A percentile compares a stretch with the other conserved stretches of the same genome.
Evolutionary conservation across 1,284 basidiomycete species (phyloP).

Genomic region (Ceratobasidium sp.): DNA sequence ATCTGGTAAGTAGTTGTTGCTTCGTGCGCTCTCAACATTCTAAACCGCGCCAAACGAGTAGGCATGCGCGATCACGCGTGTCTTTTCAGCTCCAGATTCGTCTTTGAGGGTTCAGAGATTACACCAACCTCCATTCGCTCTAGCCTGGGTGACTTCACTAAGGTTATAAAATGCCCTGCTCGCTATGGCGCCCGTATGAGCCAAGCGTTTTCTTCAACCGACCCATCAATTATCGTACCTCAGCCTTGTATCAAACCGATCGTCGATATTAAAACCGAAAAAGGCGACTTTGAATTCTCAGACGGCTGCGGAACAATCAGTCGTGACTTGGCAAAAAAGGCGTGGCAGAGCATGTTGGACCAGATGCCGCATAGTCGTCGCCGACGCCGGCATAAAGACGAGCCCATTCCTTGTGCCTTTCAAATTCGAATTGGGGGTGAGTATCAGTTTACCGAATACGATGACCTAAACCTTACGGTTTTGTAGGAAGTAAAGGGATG

Average conservation of each 20-base stretch:
- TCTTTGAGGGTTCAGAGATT: not conserved
- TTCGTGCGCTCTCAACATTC: too few relatives aligned
- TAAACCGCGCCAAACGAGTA: not conserved
- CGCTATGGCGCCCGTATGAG: conserved; percentile 43
- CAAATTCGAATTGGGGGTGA: conserved; percentile 17
- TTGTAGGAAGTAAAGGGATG: conserved; percentile 68
- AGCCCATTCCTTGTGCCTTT: conserved; percentile 9
- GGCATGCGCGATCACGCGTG: conserved; percentile 22
- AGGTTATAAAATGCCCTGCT: not conserved
- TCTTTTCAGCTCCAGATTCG: conserved; percentile 23
- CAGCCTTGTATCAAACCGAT: not conserved
- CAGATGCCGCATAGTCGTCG: conserved; percentile 3
- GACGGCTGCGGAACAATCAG: conserved; percentile 48
- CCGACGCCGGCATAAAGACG: not conserved
- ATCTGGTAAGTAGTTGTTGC: conserved; percentile 27
- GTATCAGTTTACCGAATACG: not conserved
- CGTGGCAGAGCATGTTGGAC: conserved; percentile 30
- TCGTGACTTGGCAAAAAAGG: conserved; percentile 41
- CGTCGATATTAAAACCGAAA: not conserved
- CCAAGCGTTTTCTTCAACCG: conserved; percentile 38
- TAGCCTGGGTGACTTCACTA: not conserved
- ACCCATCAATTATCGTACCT: not conserved
- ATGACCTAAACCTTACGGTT: not conserved
- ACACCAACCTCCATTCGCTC: conserved; percentile 5
- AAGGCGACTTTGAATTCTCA: conserved; percentile 33